A percentile compares a stretch with the other conserved stretches of the same genome.
Conservation (phyloP, 1,284 basidiomycete genomes). For the Cryptococcus floricola region DNA sequence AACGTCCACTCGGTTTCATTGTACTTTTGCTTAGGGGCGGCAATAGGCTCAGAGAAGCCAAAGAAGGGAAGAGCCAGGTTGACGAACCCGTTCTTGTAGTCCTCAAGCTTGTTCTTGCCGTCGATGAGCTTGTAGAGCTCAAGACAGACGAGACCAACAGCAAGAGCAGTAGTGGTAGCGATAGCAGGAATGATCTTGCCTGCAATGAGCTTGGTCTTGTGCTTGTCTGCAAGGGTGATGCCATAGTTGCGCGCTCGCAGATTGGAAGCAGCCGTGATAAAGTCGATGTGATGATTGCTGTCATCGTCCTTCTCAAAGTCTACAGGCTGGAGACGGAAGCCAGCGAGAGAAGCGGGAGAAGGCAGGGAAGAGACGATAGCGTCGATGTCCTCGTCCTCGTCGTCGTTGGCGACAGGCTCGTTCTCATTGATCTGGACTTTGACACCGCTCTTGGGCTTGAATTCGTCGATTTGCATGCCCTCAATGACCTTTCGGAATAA, state of each 20-base stretch:
- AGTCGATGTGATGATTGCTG: conserved; percentile 96
- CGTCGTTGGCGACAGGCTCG: conserved; percentile 68
- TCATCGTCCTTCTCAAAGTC: conserved; percentile 99
- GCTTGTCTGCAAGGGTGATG: conserved; percentile 82
- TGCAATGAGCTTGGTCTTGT: conserved; percentile 97
- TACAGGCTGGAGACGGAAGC: conserved; percentile 89
- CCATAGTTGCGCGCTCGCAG: conserved; percentile 94
- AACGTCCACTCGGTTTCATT: conserved; percentile 89
- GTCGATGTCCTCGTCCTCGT: conserved; percentile 55
- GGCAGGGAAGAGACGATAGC: conserved; percentile 67
- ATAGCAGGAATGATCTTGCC: conserved; percentile 99
- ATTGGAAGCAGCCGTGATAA: conserved; percentile 97
- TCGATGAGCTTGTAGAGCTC: conserved; percentile 99
- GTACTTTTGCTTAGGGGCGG: conserved; percentile 86
- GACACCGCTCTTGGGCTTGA: conserved; percentile 85
- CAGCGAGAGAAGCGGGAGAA: conserved; percentile 83
- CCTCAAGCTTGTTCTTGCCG: conserved; percentile 84
- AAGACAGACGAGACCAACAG: conserved; percentile 90
- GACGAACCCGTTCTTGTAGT: conserved; percentile 98
- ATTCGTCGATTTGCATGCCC: conserved; percentile 85
- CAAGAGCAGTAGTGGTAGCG: conserved; percentile 93
- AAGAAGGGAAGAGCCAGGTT: conserved; percentile 98
- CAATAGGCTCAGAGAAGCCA: conserved; percentile 97
- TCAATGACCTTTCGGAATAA: conserved; percentile 82
- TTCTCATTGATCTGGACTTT: conserved; percentile 95